Evolutionary conservation across 176 grass and related monocot genomes (phyloP), one percentile per base, ranked within the genome.

Genomic region (Cenchrus purpureus): DNA sequence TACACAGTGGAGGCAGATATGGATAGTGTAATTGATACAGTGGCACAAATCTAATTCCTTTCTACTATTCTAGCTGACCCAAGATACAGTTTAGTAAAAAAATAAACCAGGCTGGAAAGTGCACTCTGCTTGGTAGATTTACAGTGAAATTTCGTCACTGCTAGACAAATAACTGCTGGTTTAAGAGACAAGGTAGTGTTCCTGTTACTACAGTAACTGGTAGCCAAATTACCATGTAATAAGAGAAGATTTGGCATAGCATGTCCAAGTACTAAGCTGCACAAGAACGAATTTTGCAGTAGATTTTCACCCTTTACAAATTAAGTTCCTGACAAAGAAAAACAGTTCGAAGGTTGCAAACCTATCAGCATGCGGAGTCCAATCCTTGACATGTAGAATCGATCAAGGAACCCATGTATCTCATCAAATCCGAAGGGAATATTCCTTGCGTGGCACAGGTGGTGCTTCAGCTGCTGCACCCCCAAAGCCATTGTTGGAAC

Each of bases 341-440:
- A 40, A 85, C 73, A 83, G 87, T 84, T 80, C 19, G n/a, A 67
- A 87, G 80, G 78, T 68, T 45, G 42, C 85, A 82, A 77, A 98
- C 95, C 95, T 98, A 98, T 98, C 40, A 98, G 91, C 95, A 95
- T 95, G 57, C 92, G 95, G 63, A 98, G 95, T 25, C 91, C 95
- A 83, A 98, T 98, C 65, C 95, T 94, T 10, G 95, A 93, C 82
- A 98, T 74, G 91, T 98, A 98, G 80, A 98, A 98, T 4, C 95
- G 91, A 74, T 98, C 95, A 29, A 98, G 92, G 77, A 98, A 98
- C 73, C 63, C 55, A 61, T 98, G 80, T n/a, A 95, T 93, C 81
- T 95, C 95, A 4, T 95, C 79, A 28, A 95, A 82, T 63, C 80
- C 89, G 77, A 52, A 59, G 16, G 91, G 88, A 29, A 82, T 52